Evolutionary conservation across 2,329 filamentous ascomycete genomes (phyloP).

Genomic region (Beauveria varroae): DNA sequence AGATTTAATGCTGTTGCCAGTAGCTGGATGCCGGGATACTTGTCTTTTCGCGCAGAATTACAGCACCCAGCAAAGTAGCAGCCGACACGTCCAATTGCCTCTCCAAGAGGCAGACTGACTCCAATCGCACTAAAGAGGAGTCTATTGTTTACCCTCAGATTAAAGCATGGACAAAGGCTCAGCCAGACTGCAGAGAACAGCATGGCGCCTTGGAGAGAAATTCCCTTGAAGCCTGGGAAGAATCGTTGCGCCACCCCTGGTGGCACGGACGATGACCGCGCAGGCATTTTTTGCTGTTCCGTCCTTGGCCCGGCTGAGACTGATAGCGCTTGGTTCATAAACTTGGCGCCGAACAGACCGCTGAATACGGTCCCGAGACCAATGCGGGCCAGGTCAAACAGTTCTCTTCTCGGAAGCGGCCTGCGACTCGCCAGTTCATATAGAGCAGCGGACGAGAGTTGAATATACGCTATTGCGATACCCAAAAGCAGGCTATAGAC

Average conservation of each 20-base stretch:
- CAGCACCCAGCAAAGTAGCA: conserved; percentile 12
- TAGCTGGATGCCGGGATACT: background rate
- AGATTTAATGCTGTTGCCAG: background rate
- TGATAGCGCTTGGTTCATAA: background rate
- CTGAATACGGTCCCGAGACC: background rate
- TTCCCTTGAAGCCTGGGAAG: conserved; percentile 5
- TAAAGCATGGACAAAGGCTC: background rate
- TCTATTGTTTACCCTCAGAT: background rate
- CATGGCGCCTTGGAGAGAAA: conserved; percentile 9
- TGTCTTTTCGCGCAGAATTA: background rate
- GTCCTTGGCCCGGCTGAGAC: background rate
- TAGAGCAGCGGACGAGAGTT: background rate
- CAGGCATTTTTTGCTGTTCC: background rate
- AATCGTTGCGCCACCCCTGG: background rate
- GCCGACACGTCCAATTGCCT: conserved; percentile 9
- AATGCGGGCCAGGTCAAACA: background rate
- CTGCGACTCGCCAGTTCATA: background rate
- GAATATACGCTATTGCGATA: background rate
- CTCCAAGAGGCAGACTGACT: conserved; percentile 4
- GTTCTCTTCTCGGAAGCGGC: background rate
- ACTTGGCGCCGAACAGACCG: conserved; percentile 2
- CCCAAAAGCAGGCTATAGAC: conserved; percentile 7
- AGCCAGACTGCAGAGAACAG: conserved; percentile 2
- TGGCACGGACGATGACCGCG: background rate
- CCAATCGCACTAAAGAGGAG: background rate